A percentile compares a stretch with the other conserved stretches of the same genome.
Evolutionary conservation across 257 asterid genomes (phyloP).

Genomic region (Ilex asprella): DNA sequence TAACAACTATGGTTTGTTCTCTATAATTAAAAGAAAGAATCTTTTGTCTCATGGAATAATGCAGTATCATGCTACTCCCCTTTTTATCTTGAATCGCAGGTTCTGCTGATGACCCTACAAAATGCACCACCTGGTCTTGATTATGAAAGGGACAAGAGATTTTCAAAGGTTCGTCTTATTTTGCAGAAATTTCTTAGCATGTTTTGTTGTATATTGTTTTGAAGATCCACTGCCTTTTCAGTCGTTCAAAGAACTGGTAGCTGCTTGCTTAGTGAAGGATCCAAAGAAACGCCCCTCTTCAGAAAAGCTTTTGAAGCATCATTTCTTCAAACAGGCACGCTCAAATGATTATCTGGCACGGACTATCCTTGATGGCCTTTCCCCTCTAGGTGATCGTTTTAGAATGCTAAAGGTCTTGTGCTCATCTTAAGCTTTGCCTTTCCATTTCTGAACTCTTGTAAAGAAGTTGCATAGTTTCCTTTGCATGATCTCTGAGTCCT

Average conservation of each 20-base stretch:
- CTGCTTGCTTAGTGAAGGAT: conserved; percentile 98
- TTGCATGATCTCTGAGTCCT: conserved; percentile 6
- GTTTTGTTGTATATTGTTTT: conserved; percentile 17
- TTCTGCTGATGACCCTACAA: conserved; percentile 95
- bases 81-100: conserved; percentile 45
- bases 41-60: neutral
- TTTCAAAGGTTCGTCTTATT: conserved; percentile 75
- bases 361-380: conserved; percentile 58
- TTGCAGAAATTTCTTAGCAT: conserved; percentile 15
- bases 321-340: conserved; percentile 76
- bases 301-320: conserved; percentile 94
- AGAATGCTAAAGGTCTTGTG: conserved; percentile 88
- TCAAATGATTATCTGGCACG: conserved; percentile 63
- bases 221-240: conserved; percentile 32
- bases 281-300: conserved; percentile 96
- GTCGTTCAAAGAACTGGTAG: conserved; percentile 93
- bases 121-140: conserved; percentile 99
- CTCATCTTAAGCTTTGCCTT: conserved; percentile 31
- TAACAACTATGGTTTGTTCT: too few relatives aligned
- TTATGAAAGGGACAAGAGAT: conserved; percentile 92
- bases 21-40: too few relatives aligned
- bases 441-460: conserved; percentile 13
- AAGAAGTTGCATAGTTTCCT: conserved; percentile 11
- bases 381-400: conserved; percentile 95
- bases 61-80: conserved; percentile 15